Percentiles rank a stretch among this genome's conserved stretches.
These are phyloP conservation scores for Tylopilus sp. DNA, from an alignment of 1,284 basidiomycete genomes.

Conservation along the genomic window DNA sequence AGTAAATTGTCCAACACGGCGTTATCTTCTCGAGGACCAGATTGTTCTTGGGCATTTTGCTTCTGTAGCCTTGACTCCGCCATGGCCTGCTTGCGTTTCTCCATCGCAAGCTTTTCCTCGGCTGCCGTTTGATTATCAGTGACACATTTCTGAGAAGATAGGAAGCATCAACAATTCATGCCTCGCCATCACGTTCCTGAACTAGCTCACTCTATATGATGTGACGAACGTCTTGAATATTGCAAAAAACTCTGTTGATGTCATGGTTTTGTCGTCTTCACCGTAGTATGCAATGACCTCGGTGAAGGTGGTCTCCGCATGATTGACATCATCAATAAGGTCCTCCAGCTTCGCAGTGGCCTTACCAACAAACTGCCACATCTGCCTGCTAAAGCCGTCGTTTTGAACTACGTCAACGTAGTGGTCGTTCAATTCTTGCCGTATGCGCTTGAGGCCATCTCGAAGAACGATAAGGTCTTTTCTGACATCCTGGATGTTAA, in stretches of 20 bases:
- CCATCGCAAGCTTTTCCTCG: constrained; percentile 58
- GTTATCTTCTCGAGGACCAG: constrained; percentile 51
- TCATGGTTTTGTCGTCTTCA: constrained; percentile 81
- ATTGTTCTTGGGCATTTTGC: constrained; percentile 46
- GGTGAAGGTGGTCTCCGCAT: constrained; percentile 73
- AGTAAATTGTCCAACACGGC: constrained; percentile 69
- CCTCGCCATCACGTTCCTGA: neutral
- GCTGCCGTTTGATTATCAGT: constrained; percentile 65
- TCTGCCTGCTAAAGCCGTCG: constrained; percentile 80
- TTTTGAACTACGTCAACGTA: constrained; percentile 66
- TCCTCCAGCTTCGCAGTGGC: constrained; percentile 74
- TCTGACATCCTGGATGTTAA: constrained; percentile 73
- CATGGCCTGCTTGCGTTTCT: constrained; percentile 61
- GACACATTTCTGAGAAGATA: constrained; percentile 69
- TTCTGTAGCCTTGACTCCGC: constrained; percentile 60
- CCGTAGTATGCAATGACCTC: constrained; percentile 88
- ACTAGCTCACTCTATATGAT: constrained; percentile 70
- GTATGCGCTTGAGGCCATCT: constrained; percentile 75
- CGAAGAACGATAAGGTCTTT: constrained; percentile 69
- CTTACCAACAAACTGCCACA: constrained; percentile 82
- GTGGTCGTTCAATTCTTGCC: constrained; percentile 72
- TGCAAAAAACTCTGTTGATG: constrained; percentile 85
- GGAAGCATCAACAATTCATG: constrained; percentile 4
- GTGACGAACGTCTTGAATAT: constrained; percentile 94
- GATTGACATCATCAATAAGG: constrained; percentile 77